A percentile compares a stretch with the other conserved stretches of the same genome.
These are phyloP conservation scores for Apiotrichum akiyoshidainum DNA, from an alignment of 1,284 basidiomycete species.

Conservation along the genomic window DNA sequence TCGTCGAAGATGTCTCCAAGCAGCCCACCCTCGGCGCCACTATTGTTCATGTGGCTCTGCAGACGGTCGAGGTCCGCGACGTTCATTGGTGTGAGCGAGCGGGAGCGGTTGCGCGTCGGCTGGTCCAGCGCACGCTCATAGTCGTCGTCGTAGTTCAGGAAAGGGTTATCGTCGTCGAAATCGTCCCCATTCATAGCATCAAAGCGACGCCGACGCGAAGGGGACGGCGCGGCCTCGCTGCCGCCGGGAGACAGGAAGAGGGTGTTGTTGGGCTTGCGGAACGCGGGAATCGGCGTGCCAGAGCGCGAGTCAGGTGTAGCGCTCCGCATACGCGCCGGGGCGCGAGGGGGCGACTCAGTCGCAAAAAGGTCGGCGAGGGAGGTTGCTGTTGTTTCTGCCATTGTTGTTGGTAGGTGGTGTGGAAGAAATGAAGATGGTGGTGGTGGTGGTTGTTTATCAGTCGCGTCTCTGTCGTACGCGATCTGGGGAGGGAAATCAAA, in stretches of 20 bases:
- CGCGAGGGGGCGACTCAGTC: conserved; percentile 27
- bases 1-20: conserved; percentile 6
- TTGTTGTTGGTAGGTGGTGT: not conserved
- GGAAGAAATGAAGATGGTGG: not conserved
- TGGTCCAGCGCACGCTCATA: not conserved
- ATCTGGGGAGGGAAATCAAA: not conserved
- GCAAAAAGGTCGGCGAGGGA: conserved; percentile 30
- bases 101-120: not conserved
- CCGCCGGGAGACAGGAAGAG: conserved; percentile 38
- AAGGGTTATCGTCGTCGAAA: not conserved
- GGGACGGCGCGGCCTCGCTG: not conserved
- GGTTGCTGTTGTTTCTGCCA: not conserved
- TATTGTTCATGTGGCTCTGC: not conserved
- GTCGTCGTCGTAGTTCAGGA: not conserved
- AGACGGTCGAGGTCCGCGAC: not conserved
- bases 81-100: not conserved
- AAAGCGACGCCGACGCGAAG: not conserved
- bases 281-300: conserved; percentile 2
- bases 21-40: not conserved
- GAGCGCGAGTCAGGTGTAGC: not conserved
- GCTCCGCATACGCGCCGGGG: conserved; percentile 2
- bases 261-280: conserved; percentile 13
- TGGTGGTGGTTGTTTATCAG: not conserved
- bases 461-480: not conserved
- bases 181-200: not conserved